These are phyloP conservation scores for Dionaea muscipula DNA, from an alignment of 179 eudicot genomes.

Conservation along the genomic window DNA sequence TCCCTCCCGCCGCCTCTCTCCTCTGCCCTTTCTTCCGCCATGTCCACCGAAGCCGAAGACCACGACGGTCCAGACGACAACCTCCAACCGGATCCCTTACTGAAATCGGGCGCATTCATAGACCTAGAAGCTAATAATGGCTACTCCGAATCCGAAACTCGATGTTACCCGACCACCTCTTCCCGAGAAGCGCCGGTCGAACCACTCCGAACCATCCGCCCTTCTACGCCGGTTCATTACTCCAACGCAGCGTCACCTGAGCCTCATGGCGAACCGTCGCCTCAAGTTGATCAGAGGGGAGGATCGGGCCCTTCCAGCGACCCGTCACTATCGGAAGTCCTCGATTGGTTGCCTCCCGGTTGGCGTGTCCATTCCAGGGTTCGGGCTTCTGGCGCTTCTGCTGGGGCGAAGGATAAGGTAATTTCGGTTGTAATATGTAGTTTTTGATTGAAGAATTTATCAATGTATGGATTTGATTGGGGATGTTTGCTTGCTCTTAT, in stretches of 20 bases:
- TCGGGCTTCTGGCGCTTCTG: slow-evolving; percentile 36
- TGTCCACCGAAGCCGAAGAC: slow-evolving; percentile 9
- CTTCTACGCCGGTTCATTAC: slow-evolving; percentile 5
- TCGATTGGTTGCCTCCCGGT: slow-evolving; percentile 37
- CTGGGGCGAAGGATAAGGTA: slow-evolving; percentile 41
- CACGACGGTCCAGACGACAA: slow-evolving; percentile 3
- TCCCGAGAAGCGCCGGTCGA: slow-evolving; percentile 1
- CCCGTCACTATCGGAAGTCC: slow-evolving; percentile 5
- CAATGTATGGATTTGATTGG: no score
- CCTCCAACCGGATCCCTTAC: slow-evolving; percentile 21
- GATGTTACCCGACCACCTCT: no score
- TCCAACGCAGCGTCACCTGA: slow-evolving; percentile 10
- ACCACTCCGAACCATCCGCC: neutral
- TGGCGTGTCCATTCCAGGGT: slow-evolving; percentile 20
- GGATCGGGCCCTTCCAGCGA: neutral
- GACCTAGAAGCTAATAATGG: slow-evolving; percentile 11
- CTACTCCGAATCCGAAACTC: neutral
- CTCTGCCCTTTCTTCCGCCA: neutral
- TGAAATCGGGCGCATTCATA: slow-evolving; percentile 22
- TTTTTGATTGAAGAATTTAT: no score
- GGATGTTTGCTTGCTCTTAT: no score
- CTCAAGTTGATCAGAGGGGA: neutral
- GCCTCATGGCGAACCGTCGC: neutral
- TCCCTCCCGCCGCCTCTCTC: neutral
- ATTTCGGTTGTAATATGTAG: no score